Conservation (phyloP, 495 filamentous ascomycete species). For the Penicillium cosmopolitanum region DNA sequence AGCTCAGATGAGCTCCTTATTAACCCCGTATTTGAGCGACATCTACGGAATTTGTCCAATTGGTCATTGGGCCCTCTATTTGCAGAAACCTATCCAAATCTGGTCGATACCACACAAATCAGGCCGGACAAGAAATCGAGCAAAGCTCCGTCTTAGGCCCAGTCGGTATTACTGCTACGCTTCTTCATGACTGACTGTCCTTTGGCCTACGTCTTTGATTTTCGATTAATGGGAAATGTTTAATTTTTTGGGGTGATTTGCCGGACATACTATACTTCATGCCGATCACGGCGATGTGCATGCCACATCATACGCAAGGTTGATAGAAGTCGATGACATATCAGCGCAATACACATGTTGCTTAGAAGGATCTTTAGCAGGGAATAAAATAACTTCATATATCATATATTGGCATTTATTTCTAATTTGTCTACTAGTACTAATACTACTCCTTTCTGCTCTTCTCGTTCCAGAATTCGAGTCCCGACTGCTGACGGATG, state of each 20-base stretch:
- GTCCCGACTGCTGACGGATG: slow-evolving; percentile 45
- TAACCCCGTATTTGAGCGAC: slow-evolving; percentile 79
- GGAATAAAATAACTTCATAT: slow-evolving; percentile 10
- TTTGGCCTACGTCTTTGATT: neutral
- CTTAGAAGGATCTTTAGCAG: neutral
- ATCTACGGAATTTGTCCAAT: slow-evolving; percentile 67
- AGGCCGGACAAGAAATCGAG: slow-evolving; percentile 27
- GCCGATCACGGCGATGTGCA: neutral
- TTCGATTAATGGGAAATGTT: neutral
- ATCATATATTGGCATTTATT: slow-evolving; percentile 7
- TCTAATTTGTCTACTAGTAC: neutral
- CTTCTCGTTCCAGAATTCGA: slow-evolving; percentile 53
- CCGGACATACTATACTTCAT: neutral
- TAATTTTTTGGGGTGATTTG: neutral
- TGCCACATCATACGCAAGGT: neutral
- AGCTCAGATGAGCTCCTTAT: slow-evolving; percentile 66
- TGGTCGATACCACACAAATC: slow-evolving; percentile 59
- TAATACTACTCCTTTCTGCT: slow-evolving; percentile 35
- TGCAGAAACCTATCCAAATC: slow-evolving; percentile 59
- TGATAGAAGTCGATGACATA: neutral
- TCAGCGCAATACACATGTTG: neutral
- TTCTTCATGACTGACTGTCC: neutral
- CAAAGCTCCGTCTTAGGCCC: neutral
- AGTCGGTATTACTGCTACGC: slow-evolving; percentile 4
- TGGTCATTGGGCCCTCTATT: slow-evolving; percentile 79